A percentile compares a stretch with the other conserved stretches of the same genome.
Evolutionary conservation across 1,284 basidiomycete species (phyloP).

Genomic region (Laetiporus sulphureus): DNA sequence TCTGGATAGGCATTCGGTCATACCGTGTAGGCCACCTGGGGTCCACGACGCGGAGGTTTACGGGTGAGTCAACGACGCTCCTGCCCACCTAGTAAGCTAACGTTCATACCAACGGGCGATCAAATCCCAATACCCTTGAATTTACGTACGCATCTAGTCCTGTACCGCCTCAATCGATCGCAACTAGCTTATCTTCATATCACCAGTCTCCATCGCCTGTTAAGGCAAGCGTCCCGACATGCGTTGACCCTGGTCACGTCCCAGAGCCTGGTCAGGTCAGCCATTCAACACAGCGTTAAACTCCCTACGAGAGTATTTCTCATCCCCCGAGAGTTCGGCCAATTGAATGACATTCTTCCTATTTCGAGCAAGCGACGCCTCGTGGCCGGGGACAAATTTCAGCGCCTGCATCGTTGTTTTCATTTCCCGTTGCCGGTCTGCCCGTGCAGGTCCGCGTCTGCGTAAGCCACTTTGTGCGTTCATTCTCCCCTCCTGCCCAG

Average conservation of each 20-base stretch:
- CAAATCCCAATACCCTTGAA: no score
- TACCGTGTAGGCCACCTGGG: no score
- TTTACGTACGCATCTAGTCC: no score
- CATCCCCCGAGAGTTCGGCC: constrained; percentile 9
- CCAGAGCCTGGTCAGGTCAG: constrained; percentile 9
- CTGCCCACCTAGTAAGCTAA: no score
- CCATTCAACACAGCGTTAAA: constrained; percentile 3
- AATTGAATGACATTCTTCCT: constrained; percentile 12
- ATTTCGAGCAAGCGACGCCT: constrained; percentile 13
- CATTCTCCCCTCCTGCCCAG: constrained; percentile 9
- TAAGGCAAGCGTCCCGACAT: constrained; percentile 1
- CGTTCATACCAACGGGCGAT: no score
- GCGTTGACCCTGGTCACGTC: no score
- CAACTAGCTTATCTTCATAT: constrained; percentile 9
- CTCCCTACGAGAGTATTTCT: constrained; percentile 13
- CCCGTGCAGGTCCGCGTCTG: constrained; percentile 14
- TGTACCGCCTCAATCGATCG: constrained; percentile 11
- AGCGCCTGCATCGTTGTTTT: constrained; percentile 24
- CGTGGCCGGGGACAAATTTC: constrained; percentile 18
- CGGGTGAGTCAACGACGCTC: no score
- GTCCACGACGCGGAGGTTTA: no score
- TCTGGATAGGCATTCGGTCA: no score
- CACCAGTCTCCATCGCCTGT: constrained; percentile 1
- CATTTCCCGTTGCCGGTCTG: constrained; percentile 19
- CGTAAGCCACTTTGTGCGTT: constrained; percentile 13